phyloP scores from a whole-genome alignment of 495 filamentous ascomycete species.

The Aspergillus egyptiacus region DNA sequence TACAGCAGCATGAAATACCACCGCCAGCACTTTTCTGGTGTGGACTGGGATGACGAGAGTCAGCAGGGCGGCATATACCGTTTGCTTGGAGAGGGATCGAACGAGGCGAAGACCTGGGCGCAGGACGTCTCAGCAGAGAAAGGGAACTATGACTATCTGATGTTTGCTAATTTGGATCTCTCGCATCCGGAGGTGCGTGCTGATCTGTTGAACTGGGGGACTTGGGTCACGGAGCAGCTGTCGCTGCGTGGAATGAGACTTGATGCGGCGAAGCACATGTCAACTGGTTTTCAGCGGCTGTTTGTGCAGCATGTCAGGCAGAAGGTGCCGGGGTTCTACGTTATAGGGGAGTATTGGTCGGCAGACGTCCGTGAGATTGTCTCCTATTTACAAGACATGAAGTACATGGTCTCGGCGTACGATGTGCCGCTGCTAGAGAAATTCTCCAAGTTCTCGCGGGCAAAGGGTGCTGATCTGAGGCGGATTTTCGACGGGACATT shows the following conservation, averaged over 20 bases:
- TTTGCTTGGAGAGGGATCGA: slow-evolving; percentile 39
- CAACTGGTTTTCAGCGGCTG: slow-evolving; percentile 52
- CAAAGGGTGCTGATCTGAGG: slow-evolving; percentile 49
- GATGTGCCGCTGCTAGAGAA: slow-evolving; percentile 64
- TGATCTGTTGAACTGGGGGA: slow-evolving; percentile 60
- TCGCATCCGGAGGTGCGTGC: slow-evolving; percentile 55
- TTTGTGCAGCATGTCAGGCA: slow-evolving; percentile 51
- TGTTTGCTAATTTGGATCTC: slow-evolving; percentile 63
- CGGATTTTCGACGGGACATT: slow-evolving; percentile 56
- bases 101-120: slow-evolving; percentile 58
- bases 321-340: slow-evolving; percentile 47
- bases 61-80: slow-evolving; percentile 58
- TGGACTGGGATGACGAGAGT: slow-evolving; percentile 57
- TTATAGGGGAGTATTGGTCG: slow-evolving; percentile 72
- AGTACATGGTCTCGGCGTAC: slow-evolving; percentile 55
- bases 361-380: slow-evolving; percentile 49
- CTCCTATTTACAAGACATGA: slow-evolving; percentile 53
- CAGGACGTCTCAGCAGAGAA: slow-evolving; percentile 56
- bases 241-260: slow-evolving; percentile 60
- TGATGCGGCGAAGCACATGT: slow-evolving; percentile 71
- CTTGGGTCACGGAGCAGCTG: slow-evolving; percentile 54
- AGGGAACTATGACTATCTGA: slow-evolving; percentile 68
- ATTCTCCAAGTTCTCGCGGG: slow-evolving; percentile 50
- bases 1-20: slow-evolving; percentile 61
- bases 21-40: slow-evolving; percentile 65